Base-by-base conservation (phyloP, 805 yeast species). In the Candida mattraensis region DNA sequence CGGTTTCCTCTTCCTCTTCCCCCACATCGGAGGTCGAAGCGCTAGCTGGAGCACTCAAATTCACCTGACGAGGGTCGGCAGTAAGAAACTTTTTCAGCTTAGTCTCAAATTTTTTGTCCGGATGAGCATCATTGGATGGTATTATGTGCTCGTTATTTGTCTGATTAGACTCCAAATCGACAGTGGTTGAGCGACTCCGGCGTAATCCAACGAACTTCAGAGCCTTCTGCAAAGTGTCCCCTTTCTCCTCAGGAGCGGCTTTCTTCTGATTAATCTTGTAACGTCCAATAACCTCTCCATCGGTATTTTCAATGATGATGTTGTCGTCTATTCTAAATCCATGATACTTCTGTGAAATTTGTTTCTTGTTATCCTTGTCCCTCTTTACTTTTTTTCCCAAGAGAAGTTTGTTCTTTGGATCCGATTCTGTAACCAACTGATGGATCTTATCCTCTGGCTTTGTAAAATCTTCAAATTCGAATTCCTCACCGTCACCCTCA, bases 231-330 rank as follows among this genome's bases (percentile, higher is more conserved):
- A 55, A 18, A 1, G 50, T 42, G 25, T 44, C 39, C 15, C 29
- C 23, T 29, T 39, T 39, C 43, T 37, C 38, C 22, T 29, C 23
- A 8, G 42, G 30, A 15, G 36, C 23, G 12, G 27, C 27, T 30
- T 44, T 53, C 35, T 56, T 58, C 23, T 76, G 72, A 50, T 81
- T 85, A 34, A 89, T 80, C 50, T 67, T 74, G 61, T 88, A 91
- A 35, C 95, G 71, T 53, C 96, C 78, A 29, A 93, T 67, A 37
- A 93, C 77, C 50, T 91, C 98, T 45, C 98, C 99, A 9, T 89
- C 95, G 28, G 77, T 86, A 52, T 88, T 85, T 60, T 91, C 99
- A 39, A 93, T 82, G 40, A 87, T 71, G 36, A 93, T 74, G 40
- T 79, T 69, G 51, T 87, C 80, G 54, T 82, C 93, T 25, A 86